These are phyloP conservation scores for Paraurostyla sp. DNA, from an alignment of 73 alveolate species.

Conservation along the genomic window DNA sequence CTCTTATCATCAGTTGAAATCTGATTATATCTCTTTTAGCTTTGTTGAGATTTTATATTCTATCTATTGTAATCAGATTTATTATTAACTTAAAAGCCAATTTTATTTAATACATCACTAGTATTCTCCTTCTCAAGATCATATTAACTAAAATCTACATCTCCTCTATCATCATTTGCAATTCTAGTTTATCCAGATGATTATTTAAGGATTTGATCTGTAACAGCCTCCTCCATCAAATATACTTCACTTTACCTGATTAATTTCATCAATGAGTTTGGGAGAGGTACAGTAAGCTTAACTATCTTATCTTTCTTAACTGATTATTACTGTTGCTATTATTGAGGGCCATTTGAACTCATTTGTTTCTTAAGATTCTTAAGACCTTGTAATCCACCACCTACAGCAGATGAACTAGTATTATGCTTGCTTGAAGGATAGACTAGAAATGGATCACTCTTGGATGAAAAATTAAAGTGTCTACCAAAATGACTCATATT, in stretches of 20 bases:
- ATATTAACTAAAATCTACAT: not conserved
- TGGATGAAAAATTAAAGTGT: constrained; percentile 65
- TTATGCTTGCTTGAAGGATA: constrained; percentile 52
- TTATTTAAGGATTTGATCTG: constrained; percentile 49
- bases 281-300: constrained; percentile 68
- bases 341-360: not conserved
- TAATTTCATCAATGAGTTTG: constrained; percentile 64
- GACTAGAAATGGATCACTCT: constrained; percentile 79
- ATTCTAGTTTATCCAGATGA: not conserved
- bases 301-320: not conserved
- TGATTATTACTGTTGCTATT: not conserved
- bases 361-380: constrained; percentile 27
- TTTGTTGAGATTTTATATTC: not conserved
- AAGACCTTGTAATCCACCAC: constrained; percentile 36
- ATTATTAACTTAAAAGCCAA: not conserved
- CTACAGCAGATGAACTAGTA: not conserved
- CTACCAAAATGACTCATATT: constrained; percentile 42
- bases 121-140: constrained; percentile 31
- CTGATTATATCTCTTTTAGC: constrained; percentile 6
- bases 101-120: not conserved
- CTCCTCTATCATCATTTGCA: not conserved
- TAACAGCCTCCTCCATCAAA: constrained; percentile 68
- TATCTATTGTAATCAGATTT: not conserved
- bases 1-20: no score
- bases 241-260: constrained; percentile 65